A percentile compares a stretch with the other conserved stretches of the same genome.
These are phyloP conservation scores for Cercophora scortea DNA, from an alignment of 495 filamentous ascomycete genomes.

Conservation along the genomic window DNA sequence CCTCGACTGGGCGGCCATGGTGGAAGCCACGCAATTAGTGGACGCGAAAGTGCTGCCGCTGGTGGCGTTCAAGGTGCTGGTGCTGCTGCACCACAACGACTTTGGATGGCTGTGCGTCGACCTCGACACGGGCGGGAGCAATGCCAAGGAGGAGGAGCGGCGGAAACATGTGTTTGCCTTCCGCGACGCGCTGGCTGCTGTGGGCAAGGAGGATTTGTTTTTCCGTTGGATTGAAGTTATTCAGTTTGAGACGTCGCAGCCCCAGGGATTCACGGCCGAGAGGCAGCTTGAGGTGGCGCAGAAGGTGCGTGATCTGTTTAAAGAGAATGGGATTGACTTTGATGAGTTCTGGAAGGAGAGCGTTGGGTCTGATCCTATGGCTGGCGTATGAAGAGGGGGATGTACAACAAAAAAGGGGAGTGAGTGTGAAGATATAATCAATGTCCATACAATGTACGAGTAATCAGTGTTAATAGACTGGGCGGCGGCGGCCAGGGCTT, in stretches of 20 bases:
- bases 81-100: slow-evolving; percentile 56
- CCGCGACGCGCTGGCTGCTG: slow-evolving; percentile 56
- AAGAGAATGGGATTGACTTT: slow-evolving; percentile 63
- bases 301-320: slow-evolving; percentile 59
- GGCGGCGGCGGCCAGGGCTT: too few species aligned
- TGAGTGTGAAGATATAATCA: background rate
- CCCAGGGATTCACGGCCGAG: slow-evolving; percentile 65
- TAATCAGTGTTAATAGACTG: too few species aligned
- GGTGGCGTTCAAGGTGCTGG: slow-evolving; percentile 54
- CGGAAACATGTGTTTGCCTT: slow-evolving; percentile 61
- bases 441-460: too few species aligned
- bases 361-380: slow-evolving; percentile 52
- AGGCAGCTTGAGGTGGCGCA: slow-evolving; percentile 56
- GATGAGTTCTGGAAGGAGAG: slow-evolving; percentile 64
- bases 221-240: slow-evolving; percentile 80
- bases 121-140: slow-evolving; percentile 37
- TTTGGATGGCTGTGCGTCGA: slow-evolving; percentile 60
- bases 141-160: slow-evolving; percentile 42
- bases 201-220: slow-evolving; percentile 79
- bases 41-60: slow-evolving; percentile 46
- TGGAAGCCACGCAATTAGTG: slow-evolving; percentile 55
- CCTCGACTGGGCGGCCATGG: slow-evolving; percentile 70
- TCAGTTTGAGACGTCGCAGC: slow-evolving; percentile 68
- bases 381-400: slow-evolving; percentile 10
- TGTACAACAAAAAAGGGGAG: background rate